Evolutionary conservation across 116 monocot species (phyloP).

Genomic region (Papilionanthe hybrid): DNA sequence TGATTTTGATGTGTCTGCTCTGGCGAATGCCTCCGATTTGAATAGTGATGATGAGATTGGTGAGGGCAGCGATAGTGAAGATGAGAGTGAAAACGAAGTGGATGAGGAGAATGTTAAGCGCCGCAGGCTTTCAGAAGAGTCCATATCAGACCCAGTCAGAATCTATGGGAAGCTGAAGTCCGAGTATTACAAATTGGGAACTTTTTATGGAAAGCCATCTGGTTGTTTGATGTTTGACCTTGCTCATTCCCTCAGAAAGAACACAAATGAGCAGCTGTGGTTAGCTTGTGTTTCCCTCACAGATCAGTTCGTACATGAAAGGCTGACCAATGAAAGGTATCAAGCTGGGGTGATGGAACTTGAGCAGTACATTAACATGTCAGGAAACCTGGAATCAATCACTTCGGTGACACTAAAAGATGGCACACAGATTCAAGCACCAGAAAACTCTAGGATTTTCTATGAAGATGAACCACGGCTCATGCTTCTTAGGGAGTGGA

Average conservation of each 20-base stretch:
- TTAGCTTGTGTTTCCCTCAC: slow-evolving; percentile 84
- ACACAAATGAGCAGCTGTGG: slow-evolving; percentile 80
- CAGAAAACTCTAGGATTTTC: slow-evolving; percentile 66
- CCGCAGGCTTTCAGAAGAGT: slow-evolving; percentile 47
- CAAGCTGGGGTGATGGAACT: slow-evolving; percentile 77
- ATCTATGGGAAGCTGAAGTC: slow-evolving; percentile 68
- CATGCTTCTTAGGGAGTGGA: slow-evolving; percentile 93
- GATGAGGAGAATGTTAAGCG: slow-evolving; percentile 31
- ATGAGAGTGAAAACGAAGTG: slow-evolving; percentile 34
- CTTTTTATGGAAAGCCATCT: slow-evolving; percentile 89
- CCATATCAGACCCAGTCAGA: slow-evolving; percentile 53
- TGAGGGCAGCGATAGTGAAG: slow-evolving; percentile 37
- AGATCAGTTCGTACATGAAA: slow-evolving; percentile 90
- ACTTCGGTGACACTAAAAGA: slow-evolving; percentile 73
- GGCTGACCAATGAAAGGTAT: slow-evolving; percentile 84
- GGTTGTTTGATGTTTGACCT: slow-evolving; percentile 81
- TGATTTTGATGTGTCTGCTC: slow-evolving; percentile 64
- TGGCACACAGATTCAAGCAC: slow-evolving; percentile 76
- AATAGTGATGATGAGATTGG: slow-evolving; percentile 71
- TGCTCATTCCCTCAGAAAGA: slow-evolving; percentile 76
- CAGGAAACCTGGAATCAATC: slow-evolving; percentile 50
- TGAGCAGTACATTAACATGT: slow-evolving; percentile 81
- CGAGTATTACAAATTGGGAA: slow-evolving; percentile 82
- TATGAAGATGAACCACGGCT: slow-evolving; percentile 90
- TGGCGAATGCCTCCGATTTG: slow-evolving; percentile 82